Percentiles rank a stretch among this genome's conserved stretches.
phyloP scores from a whole-genome alignment of 2,329 filamentous ascomycete species.

The Microcyclospora tardicrescens region DNA sequence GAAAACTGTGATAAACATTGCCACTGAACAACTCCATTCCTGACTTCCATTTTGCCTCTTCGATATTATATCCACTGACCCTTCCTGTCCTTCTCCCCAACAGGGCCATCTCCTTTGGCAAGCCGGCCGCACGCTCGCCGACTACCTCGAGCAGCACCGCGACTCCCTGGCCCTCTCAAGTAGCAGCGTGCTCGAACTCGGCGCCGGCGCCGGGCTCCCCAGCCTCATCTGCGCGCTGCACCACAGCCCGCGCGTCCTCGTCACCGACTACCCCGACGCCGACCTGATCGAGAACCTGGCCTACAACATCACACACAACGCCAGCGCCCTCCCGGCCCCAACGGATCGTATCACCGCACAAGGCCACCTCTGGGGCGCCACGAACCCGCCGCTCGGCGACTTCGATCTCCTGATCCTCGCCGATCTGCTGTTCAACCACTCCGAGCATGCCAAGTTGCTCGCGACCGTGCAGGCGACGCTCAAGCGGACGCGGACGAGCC shows the following conservation, averaged over 20 bases:
- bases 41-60: too few species aligned
- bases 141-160: conserved; percentile 63
- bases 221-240: conserved; percentile 63
- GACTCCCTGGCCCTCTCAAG: conserved; percentile 41
- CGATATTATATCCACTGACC: too few species aligned
- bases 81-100: neutral
- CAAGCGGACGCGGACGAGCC: conserved; percentile 40
- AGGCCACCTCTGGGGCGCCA: conserved; percentile 75
- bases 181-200: conserved; percentile 73
- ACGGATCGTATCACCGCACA: conserved; percentile 26
- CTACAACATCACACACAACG: conserved; percentile 52
- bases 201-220: conserved; percentile 67
- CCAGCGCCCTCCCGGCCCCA: conserved; percentile 17
- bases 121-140: conserved; percentile 62
- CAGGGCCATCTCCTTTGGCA: conserved; percentile 85
- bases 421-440: conserved; percentile 83
- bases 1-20: too few species aligned
- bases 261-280: conserved; percentile 79
- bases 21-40: too few species aligned
- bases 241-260: conserved; percentile 54
- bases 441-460: conserved; percentile 68
- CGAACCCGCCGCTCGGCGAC: conserved; percentile 41
- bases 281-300: conserved; percentile 71
- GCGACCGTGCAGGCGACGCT: conserved; percentile 58
- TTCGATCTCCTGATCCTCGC: conserved; percentile 81